Evolutionary conservation across 768 basidiomycete genomes (phyloP).

Genomic region (Tephrocybe sp.): DNA sequence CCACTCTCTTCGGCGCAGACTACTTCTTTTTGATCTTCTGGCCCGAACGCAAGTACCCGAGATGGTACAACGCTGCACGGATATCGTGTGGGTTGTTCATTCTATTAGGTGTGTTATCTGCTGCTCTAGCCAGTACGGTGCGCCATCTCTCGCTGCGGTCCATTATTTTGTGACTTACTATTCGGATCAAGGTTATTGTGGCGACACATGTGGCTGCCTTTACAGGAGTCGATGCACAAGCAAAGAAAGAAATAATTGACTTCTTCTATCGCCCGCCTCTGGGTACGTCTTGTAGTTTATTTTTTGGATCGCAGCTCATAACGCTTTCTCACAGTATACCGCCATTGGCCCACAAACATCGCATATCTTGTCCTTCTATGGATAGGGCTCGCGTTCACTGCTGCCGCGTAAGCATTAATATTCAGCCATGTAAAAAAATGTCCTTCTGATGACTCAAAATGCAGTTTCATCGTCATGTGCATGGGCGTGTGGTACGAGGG

Average conservation of each 20-base stretch:
- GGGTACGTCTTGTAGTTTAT: slow-evolving; percentile 16
- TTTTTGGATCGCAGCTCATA: too few species aligned
- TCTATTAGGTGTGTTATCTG: slow-evolving; percentile 25
- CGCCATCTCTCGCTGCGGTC: slow-evolving; percentile 9
- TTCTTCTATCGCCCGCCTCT: slow-evolving; percentile 27
- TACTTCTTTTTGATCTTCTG: slow-evolving; percentile 37
- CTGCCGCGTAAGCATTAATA: slow-evolving; percentile 25
- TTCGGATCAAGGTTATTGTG: slow-evolving; percentile 24
- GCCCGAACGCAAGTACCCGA: slow-evolving; percentile 29
- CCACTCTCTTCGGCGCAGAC: slow-evolving; percentile 35
- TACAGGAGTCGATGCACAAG: slow-evolving; percentile 21
- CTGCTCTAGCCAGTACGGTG: slow-evolving; percentile 32
- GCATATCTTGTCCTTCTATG: slow-evolving; percentile 33
- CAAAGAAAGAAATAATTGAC: slow-evolving; percentile 15
- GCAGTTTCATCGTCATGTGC: slow-evolving; percentile 4
- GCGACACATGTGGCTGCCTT: slow-evolving; percentile 24
- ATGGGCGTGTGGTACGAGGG: neutral
- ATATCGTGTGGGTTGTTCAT: slow-evolving; percentile 22
- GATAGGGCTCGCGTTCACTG: slow-evolving; percentile 27
- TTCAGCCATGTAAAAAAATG: neutral
- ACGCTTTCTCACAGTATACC: slow-evolving; percentile 31
- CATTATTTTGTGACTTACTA: neutral
- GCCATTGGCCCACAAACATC: slow-evolving; percentile 28
- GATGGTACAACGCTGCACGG: slow-evolving; percentile 29
- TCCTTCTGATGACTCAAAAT: neutral